Base-by-base conservation (phyloP, 345 rosid genomes). In the Syzygium aqueum region DNA sequence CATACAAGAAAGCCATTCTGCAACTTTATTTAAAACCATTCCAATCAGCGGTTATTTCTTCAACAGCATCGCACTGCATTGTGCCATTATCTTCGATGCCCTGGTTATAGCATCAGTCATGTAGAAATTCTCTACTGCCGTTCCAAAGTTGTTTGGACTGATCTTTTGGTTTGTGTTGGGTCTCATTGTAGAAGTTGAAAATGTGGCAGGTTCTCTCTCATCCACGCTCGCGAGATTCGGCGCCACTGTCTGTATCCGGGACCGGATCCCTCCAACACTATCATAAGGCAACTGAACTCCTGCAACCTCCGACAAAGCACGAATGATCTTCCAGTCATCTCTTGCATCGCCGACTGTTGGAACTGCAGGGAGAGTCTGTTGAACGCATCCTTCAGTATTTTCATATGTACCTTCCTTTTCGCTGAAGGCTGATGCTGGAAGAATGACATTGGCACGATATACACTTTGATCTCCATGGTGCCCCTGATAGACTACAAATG, bases 61-160 rank as follows among this genome's bases (percentile, higher is more conserved):
- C 86, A 91, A 88, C 63, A 98, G 94, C 89, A 92, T 88, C 1
- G 97, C 93, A 87, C 97, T 96, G 96, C 99, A 98, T 89, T 95
- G 99, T 2, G 99, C 98, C 99, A 98, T 98, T 89, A 94, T 96
- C 94, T 96, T 98, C 10, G 99, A 98, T 40, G 99, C 99, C 91
- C 99, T 94, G 82, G 98, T 98, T 85, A 98, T 98, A 19, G 99
- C 86, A 88, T 98, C 93, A 3, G 99, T 98, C 99, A 96, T 96
- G 91, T 96, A 98, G 91, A 96, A 98, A 65, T 96, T 98, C 88
- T 96, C 96, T 3, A 96, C 88, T 11, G 90, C 94, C 5, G 90
- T 43, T 50, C 89, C 89, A 92, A 96, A 98, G 9, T 97, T 97
- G 1, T 93, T 87, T 30, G 84, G 73, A 87, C 94, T 94, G 90